Conservation (phyloP, 257 asterid species). For the Nicotiana sylvestris region DNA sequence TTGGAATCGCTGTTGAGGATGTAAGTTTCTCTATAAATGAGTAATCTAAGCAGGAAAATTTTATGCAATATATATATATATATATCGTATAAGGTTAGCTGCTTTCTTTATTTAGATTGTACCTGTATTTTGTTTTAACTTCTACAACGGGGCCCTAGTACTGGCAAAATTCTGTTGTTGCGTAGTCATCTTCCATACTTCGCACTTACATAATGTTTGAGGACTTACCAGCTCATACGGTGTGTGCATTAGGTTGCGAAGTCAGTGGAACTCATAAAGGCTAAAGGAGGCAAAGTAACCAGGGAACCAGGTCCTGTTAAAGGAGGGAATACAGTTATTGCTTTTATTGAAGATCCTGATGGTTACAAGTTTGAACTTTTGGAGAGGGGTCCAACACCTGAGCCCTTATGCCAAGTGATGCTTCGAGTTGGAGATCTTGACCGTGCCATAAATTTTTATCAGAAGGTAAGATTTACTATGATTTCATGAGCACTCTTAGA, state of each 20-base stretch:
- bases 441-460: conserved; percentile 79
- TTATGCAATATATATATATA: neutral
- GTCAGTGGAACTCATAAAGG: conserved; percentile 84
- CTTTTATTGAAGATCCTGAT: conserved; percentile 95
- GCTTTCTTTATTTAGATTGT: neutral
- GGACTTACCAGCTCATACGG: neutral
- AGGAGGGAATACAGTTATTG: conserved; percentile 94
- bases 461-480: conserved; percentile 51
- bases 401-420: conserved; percentile 96
- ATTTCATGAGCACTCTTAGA: neutral
- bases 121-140: neutral
- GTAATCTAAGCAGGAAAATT: neutral
- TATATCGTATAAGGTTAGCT: neutral
- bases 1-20: conserved; percentile 95
- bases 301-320: conserved; percentile 98
- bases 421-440: conserved; percentile 98
- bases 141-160: too few relatives aligned
- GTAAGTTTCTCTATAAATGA: conserved; percentile 43
- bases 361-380: conserved; percentile 96
- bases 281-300: conserved; percentile 92
- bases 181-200: too few relatives aligned
- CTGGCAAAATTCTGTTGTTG: too few relatives aligned
- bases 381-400: conserved; percentile 97
- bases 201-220: too few relatives aligned
- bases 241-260: conserved; percentile 58